Evolutionary conservation across 2,329 filamentous ascomycete genomes (phyloP).

Genomic region (Verticillium alfalfae): DNA sequence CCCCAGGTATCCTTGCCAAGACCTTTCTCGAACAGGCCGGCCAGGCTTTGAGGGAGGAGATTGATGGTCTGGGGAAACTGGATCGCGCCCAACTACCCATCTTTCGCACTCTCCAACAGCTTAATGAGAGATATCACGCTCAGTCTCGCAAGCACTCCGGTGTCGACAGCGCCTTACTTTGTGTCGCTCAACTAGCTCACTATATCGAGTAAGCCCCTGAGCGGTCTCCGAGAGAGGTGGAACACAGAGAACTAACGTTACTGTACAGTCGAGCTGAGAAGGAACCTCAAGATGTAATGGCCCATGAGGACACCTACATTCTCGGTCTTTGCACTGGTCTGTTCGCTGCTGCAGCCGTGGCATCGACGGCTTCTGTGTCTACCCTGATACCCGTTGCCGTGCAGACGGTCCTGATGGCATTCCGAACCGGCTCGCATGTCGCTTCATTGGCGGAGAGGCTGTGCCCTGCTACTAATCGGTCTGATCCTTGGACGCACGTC

Average conservation of each 20-base stretch:
- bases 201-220: conserved; percentile 56
- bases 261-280: conserved; percentile 41
- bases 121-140: conserved; percentile 59
- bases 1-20: conserved; percentile 47
- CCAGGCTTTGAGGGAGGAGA: conserved; percentile 54
- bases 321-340: conserved; percentile 65
- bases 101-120: conserved; percentile 57
- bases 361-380: conserved; percentile 56
- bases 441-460: conserved; percentile 41
- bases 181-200: conserved; percentile 60
- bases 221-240: background rate
- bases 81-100: conserved; percentile 55
- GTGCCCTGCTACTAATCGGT: conserved; percentile 29
- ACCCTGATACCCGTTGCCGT: conserved; percentile 57
- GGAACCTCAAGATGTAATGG: conserved; percentile 47
- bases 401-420: conserved; percentile 60
- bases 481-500: conserved; percentile 63
- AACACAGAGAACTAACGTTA: conserved; percentile 18
- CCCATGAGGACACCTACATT: conserved; percentile 45
- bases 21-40: conserved; percentile 56
- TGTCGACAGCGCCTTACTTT: conserved; percentile 60
- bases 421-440: conserved; percentile 57
- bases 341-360: conserved; percentile 63
- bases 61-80: conserved; percentile 48
- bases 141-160: conserved; percentile 53